Conservation (phyloP, 306 rosid species). For the Rubus parviflorus region DNA sequence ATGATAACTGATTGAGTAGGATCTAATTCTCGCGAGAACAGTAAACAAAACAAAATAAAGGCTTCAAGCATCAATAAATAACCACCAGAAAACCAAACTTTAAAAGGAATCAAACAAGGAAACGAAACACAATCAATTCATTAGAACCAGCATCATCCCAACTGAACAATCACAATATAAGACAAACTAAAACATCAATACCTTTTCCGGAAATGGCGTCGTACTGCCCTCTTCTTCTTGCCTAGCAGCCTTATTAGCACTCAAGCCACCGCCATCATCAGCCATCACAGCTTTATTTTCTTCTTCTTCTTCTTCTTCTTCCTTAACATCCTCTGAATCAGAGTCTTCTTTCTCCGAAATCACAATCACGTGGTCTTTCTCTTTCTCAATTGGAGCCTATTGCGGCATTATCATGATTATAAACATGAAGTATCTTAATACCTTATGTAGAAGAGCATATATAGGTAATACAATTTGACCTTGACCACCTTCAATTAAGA, state of each 20-base stretch:
- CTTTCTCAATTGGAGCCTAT: neutral
- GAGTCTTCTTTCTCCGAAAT: slow-evolving; percentile 55
- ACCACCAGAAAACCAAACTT: neutral
- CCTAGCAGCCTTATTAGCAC: slow-evolving; percentile 79
- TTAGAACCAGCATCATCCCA: no score
- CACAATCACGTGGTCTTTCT: slow-evolving; percentile 47
- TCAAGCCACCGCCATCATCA: slow-evolving; percentile 84
- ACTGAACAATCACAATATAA: no score
- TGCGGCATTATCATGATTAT: no score
- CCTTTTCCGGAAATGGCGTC: slow-evolving; percentile 92
- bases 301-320: neutral
- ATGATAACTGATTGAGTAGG: no score
- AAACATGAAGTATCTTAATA: no score
- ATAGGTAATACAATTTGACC: no score
- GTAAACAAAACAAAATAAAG: neutral
- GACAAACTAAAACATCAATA: neutral
- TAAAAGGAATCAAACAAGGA: no score
- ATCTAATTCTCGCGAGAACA: no score
- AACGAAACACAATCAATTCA: no score
- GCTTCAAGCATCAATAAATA: neutral
- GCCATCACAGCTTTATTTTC: slow-evolving; percentile 54
- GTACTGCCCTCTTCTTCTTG: slow-evolving; percentile 78
- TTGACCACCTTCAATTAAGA: no score
- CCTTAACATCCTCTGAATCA: slow-evolving; percentile 31
- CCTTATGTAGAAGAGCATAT: no score